Conservation (phyloP, 169 alveolate genomes). For the Babesia sp. region DNA sequence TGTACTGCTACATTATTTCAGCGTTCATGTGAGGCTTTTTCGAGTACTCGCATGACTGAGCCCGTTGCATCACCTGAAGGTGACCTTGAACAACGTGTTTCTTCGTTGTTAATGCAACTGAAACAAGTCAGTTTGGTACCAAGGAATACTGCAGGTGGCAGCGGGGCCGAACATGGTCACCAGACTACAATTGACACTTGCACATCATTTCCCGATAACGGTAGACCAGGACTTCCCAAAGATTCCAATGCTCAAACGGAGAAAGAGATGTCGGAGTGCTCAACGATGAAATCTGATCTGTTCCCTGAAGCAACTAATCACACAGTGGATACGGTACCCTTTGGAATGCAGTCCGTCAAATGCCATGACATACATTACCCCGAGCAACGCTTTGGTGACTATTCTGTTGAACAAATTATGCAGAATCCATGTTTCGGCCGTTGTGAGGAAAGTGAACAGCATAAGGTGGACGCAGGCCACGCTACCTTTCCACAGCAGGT, state of each 20-base stretch:
- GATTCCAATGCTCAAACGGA: neutral
- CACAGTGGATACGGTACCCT: neutral
- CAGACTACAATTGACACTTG: conserved; percentile 12
- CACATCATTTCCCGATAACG: neutral
- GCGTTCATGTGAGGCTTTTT: neutral
- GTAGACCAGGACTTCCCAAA: neutral
- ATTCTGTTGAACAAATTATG: neutral
- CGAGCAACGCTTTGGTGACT: neutral
- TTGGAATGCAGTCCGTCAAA: neutral
- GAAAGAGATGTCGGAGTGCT: neutral
- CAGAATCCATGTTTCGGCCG: neutral
- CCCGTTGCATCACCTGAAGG: neutral
- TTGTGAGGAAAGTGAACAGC: neutral
- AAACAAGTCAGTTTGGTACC: neutral
- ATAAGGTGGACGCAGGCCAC: neutral
- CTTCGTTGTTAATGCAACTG: conserved; percentile 30
- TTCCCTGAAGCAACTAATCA: neutral
- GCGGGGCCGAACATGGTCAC: neutral
- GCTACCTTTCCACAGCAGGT: neutral
- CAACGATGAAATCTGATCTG: neutral
- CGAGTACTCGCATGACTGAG: neutral
- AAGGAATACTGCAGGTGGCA: neutral
- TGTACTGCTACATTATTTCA: neutral
- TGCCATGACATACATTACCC: neutral
- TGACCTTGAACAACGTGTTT: conserved; percentile 13